Percentiles rank a stretch among this genome's conserved stretches.
Evolutionary conservation across 192 early-diverging fungal species (phyloP).

Genomic region (Lobosporangium transversale): DNA sequence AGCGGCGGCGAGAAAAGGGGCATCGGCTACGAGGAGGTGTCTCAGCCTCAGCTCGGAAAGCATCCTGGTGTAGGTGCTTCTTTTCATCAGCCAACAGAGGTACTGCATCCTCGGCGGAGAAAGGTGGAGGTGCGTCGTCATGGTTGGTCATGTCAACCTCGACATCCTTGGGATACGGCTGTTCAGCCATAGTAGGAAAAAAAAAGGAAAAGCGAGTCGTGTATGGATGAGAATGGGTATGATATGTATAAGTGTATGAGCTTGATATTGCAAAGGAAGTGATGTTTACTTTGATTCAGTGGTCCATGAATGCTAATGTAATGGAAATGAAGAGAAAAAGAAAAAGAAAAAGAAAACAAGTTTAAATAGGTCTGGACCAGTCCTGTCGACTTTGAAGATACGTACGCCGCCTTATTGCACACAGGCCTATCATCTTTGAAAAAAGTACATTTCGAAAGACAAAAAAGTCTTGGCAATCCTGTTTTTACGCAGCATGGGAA

Average conservation of each 20-base stretch:
- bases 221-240: not conserved
- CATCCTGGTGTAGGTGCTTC: not conserved
- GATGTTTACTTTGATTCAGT: too few relatives aligned
- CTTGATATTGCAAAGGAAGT: too few relatives aligned
- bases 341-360: slow-evolving; percentile 2
- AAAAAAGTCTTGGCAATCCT: too few relatives aligned
- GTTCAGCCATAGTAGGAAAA: not conserved
- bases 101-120: not conserved
- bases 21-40: not conserved
- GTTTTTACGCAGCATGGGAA: too few relatives aligned
- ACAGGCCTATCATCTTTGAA: too few relatives aligned
- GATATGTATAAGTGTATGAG: not conserved
- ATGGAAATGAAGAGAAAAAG: not conserved
- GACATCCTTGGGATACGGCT: not conserved
- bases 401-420: too few relatives aligned
- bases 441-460: too few relatives aligned
- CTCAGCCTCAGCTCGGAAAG: not conserved
- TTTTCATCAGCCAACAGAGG: slow-evolving; percentile 6
- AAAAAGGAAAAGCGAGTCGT: too few relatives aligned
- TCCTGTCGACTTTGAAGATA: too few relatives aligned
- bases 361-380: too few relatives aligned
- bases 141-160: not conserved
- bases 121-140: not conserved
- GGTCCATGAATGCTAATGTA: too few relatives aligned
- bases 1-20: slow-evolving; percentile 9